A percentile compares a stretch with the other conserved stretches of the same genome.
These are phyloP conservation scores for Botrytis medusae DNA, from an alignment of 2,329 filamentous ascomycete species.

Conservation along the genomic window DNA sequence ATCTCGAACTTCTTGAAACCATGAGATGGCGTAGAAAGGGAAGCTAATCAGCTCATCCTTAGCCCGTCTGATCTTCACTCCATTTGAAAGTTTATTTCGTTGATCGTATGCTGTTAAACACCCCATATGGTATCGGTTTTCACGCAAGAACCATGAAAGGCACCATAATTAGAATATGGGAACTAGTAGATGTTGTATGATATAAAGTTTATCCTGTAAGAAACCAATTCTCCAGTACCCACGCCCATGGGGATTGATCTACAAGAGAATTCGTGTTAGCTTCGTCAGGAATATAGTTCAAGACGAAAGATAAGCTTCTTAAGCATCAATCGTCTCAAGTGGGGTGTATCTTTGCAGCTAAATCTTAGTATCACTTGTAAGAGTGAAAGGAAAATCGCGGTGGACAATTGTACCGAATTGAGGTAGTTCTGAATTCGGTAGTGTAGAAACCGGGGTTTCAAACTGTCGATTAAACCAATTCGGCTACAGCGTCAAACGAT, in stretches of 20 bases:
- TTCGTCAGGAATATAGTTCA: not conserved
- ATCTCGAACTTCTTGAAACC: not conserved
- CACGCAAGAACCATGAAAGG: not conserved
- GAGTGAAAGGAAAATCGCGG: not conserved
- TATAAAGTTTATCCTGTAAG: not conserved
- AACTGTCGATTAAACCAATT: constrained; percentile 32
- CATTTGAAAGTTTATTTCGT: not conserved
- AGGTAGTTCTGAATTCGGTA: constrained; percentile 9
- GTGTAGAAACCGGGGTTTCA: constrained; percentile 17
- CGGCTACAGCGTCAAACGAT: constrained; percentile 28
- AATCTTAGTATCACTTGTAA: not conserved
- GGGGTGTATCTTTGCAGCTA: not conserved
- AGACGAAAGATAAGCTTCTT: not conserved
- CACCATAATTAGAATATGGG: constrained; percentile 1
- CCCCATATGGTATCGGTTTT: not conserved
- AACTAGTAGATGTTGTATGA: not conserved
- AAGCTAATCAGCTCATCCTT: constrained; percentile 27
- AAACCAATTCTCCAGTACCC: not conserved
- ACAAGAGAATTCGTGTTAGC: not conserved
- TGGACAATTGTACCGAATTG: constrained; percentile 21
- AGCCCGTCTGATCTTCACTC: constrained; percentile 35
- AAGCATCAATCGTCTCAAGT: constrained; percentile 7
- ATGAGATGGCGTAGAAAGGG: constrained; percentile 22
- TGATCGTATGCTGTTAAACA: not conserved
- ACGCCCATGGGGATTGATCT: not conserved